phyloP scores from a whole-genome alignment of 2,329 filamentous ascomycete genomes.

The Grosmannia penicillata region DNA sequence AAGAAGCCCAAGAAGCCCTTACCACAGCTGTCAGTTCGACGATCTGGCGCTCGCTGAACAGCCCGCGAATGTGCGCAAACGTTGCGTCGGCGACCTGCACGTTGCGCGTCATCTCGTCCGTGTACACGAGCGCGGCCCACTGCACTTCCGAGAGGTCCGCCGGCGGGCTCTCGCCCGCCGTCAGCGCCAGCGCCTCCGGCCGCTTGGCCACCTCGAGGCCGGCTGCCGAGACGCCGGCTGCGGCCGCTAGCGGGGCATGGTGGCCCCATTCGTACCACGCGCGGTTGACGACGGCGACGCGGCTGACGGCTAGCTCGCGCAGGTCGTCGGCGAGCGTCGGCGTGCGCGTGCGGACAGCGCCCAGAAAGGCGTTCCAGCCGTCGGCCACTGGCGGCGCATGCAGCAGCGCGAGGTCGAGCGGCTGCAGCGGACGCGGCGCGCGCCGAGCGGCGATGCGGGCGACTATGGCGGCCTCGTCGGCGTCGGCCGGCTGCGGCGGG shows the following conservation, averaged over 20 bases:
- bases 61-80: slow-evolving; percentile 45
- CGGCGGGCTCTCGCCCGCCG: slow-evolving; percentile 2
- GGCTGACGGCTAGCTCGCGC: slow-evolving; percentile 66
- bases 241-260: slow-evolving; percentile 53
- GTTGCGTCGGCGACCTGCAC: slow-evolving; percentile 55
- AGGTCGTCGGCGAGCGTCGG: slow-evolving; percentile 37
- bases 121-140: slow-evolving; percentile 55
- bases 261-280: slow-evolving; percentile 80
- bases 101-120: slow-evolving; percentile 71
- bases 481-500: slow-evolving; percentile 28
- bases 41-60: slow-evolving; percentile 56
- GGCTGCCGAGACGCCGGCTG: slow-evolving; percentile 39
- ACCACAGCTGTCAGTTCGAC: slow-evolving; percentile 72
- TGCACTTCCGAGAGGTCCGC: slow-evolving; percentile 38
- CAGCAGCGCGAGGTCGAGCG: slow-evolving; percentile 62
- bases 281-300: slow-evolving; percentile 64
- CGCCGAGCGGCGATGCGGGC: slow-evolving; percentile 50
- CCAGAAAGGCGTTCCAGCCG: slow-evolving; percentile 59
- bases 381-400: slow-evolving; percentile 62
- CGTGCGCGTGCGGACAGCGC: slow-evolving; percentile 44
- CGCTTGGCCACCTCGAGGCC: slow-evolving; percentile 30
- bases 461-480: slow-evolving; percentile 42
- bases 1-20: slow-evolving; percentile 11
- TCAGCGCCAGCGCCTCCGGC: slow-evolving; percentile 14
- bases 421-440: slow-evolving; percentile 52